Evolutionary conservation across 352 stramenopile species (phyloP), one percentile per base, ranked within the genome.

Genomic region (Globisporangium acanthophoron): DNA sequence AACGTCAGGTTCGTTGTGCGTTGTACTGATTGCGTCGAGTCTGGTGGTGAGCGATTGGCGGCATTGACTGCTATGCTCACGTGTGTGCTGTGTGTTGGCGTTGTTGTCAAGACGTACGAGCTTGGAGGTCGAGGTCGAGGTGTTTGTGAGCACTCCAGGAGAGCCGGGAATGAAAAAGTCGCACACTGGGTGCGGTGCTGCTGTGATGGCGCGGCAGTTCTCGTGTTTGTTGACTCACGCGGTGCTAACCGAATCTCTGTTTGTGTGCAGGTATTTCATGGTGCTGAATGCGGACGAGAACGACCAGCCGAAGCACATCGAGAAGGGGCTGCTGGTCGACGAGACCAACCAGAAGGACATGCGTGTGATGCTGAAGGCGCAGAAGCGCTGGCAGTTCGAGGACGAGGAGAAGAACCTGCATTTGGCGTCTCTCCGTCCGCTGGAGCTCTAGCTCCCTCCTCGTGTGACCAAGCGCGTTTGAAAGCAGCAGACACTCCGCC

Each of bases 381-480:
- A 90, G 57, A 73, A 86, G 55, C 80, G 77, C 16, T 88, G 76
- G 80, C 56, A 79, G 27, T 90, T 90, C 48, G 78, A 90, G 44
- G 71, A 86, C 49, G 72, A 87, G 61, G 80, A 88, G 52, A 71
- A 75, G 57, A 70, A 85, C 54, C 46, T 90, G 56, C 58, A 37
- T 9, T 37, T 37, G 31, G 31, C 79, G 43, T 74, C 65, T 4
- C 64, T 90, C 12, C 64, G 83, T 59, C 80, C 80, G 33, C 73
- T 90, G 21, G 64, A 66, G 21, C 37, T 80, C 39, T 76, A 37
- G 31, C 21, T 24, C 21, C 21, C 21, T 24, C 21, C 31, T 37
- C 31, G 31, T 11, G 31, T 37, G 31, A 9, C 31, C 31, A 6
- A 37, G 31, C 9, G 31, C 6, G 31, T 37, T 37, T 37, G 31